These are phyloP conservation scores for Ophiostoma montium DNA, from an alignment of 2,329 filamentous ascomycete species.

Conservation along the genomic window DNA sequence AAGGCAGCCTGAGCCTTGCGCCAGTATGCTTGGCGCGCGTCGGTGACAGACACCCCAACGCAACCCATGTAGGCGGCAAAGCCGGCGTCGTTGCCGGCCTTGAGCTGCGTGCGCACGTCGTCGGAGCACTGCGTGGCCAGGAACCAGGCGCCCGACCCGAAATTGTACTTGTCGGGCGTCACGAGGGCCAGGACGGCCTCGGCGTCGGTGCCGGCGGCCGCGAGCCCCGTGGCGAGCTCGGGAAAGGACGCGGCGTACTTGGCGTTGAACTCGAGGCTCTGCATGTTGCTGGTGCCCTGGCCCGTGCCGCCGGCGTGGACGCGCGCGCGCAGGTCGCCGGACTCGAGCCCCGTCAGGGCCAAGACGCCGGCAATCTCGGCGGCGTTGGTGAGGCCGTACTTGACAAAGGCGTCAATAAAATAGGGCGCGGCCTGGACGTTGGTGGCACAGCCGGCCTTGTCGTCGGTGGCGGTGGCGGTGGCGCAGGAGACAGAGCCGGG, in stretches of 20 bases:
- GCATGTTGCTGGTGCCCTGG: conserved; percentile 54
- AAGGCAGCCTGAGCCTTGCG: conserved; percentile 33
- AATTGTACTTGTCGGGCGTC: conserved; percentile 35
- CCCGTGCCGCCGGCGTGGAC: conserved; percentile 42
- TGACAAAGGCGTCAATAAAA: conserved; percentile 40
- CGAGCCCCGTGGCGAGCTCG: conserved; percentile 20
- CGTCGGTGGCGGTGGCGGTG: conserved; percentile 24
- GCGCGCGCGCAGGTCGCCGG: conserved; percentile 55
- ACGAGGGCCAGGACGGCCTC: conserved; percentile 31
- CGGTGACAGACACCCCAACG: conserved; percentile 23
- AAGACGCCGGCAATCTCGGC: conserved; percentile 57
- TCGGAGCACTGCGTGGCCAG: conserved; percentile 28
- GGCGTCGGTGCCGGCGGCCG: conserved; percentile 20
- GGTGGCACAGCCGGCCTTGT: conserved; percentile 47
- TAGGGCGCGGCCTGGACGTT: conserved; percentile 44
- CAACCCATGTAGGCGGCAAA: conserved; percentile 34
- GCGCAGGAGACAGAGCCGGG: conserved; percentile 40
- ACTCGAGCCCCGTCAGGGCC: conserved; percentile 58
- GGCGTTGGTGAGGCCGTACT: conserved; percentile 38
- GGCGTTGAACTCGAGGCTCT: conserved; percentile 27
- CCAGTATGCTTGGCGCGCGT: conserved; percentile 26
- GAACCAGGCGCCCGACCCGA: conserved; percentile 39
- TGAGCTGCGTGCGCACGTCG: conserved; percentile 21
- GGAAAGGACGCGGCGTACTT: conserved; percentile 32
- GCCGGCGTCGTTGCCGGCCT: conserved; percentile 25